Conservation (phyloP, 257 asterid genomes). For the Nicotiana sylvestris region DNA sequence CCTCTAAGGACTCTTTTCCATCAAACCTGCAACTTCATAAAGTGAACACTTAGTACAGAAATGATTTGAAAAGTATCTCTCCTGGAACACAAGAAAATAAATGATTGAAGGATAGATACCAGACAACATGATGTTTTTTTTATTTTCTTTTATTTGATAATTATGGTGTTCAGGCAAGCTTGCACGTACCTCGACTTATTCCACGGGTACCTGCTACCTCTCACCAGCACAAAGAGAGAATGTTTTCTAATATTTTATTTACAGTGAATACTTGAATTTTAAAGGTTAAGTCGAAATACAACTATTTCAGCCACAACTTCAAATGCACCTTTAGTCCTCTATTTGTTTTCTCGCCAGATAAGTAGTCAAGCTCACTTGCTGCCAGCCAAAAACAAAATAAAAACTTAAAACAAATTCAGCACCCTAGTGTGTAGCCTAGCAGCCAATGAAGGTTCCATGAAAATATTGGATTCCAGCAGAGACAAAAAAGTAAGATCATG, state of each 20-base stretch:
- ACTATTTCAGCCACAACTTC: neutral
- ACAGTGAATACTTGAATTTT: neutral
- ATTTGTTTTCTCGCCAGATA: neutral
- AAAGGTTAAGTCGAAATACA: neutral
- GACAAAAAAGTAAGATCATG: neutral
- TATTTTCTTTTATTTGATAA: neutral
- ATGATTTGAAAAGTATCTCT: constrained; percentile 1
- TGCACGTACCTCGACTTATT: no score
- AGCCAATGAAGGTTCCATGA: neutral
- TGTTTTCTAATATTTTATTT: neutral
- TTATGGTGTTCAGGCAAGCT: no score
- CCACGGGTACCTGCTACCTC: no score
- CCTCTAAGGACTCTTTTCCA: constrained; percentile 42
- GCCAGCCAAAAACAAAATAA: neutral
- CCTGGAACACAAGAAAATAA: neutral
- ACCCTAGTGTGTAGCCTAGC: neutral
- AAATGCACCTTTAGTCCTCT: neutral
- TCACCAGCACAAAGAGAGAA: no score
- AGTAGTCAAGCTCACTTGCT: neutral
- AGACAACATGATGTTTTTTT: neutral
- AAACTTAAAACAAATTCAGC: constrained; percentile 1
- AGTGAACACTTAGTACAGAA: constrained; percentile 13
- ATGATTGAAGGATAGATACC: neutral
- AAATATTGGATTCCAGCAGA: neutral
- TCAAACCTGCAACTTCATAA: constrained; percentile 53